Evolutionary conservation across 176 grass and related monocot species (phyloP).

Genomic region (Avena eriantha): DNA sequence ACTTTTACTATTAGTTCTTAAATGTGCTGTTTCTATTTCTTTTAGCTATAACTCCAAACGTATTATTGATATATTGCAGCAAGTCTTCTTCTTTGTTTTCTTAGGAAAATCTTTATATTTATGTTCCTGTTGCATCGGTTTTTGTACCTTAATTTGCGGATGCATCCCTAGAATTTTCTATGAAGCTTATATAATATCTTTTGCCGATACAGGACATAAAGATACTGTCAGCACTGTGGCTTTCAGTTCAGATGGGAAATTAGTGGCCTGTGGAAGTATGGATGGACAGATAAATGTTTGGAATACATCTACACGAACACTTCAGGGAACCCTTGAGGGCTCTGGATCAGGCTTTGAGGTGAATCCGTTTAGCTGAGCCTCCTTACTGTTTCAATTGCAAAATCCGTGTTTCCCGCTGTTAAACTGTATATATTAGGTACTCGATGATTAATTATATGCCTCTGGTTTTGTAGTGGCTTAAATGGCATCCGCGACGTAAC

Average conservation of each 20-base stretch:
- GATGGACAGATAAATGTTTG: slow-evolving; percentile 82
- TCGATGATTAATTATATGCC: not conserved
- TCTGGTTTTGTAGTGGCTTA: slow-evolving; percentile 75
- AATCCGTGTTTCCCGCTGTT: slow-evolving; percentile 3
- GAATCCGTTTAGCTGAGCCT: slow-evolving; percentile 31
- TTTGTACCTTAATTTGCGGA: not conserved
- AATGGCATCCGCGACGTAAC: slow-evolving; percentile 79
- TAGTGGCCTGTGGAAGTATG: slow-evolving; percentile 82
- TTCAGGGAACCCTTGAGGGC: slow-evolving; percentile 75
- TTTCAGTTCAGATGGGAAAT: slow-evolving; percentile 89
- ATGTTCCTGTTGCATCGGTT: not conserved
- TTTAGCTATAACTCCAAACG: slow-evolving; percentile 1
- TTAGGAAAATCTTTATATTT: not conserved
- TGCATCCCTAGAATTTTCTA: slow-evolving; percentile 1
- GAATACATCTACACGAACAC: slow-evolving; percentile 57
- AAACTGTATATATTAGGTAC: slow-evolving; percentile 8
- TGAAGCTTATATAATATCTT: slow-evolving; percentile 29
- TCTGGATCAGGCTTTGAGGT: slow-evolving; percentile 87
- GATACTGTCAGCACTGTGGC: slow-evolving; percentile 72
- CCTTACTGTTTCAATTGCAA: not conserved
- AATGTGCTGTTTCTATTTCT: slow-evolving; percentile 21
- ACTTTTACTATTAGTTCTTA: slow-evolving; percentile 2
- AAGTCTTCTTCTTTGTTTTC: not conserved
- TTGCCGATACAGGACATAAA: slow-evolving; percentile 60
- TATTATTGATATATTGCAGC: slow-evolving; percentile 14